Evolutionary conservation across 345 rosid species (phyloP), one percentile per base, ranked within the genome.

Genomic region (Carallia pectinifolia): DNA sequence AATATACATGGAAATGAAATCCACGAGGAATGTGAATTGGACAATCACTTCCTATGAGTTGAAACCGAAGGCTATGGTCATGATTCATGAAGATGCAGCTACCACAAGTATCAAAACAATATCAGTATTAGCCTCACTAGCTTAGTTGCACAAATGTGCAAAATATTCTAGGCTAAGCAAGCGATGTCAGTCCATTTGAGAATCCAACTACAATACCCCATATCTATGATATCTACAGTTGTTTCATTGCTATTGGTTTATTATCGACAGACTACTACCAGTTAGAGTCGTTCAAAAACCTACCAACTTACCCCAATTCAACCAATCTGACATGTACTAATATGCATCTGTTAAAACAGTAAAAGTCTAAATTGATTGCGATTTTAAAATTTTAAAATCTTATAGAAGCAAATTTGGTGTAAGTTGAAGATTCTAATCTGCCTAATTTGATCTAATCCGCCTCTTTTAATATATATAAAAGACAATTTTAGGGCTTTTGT

Each of bases 11-110:
- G 52, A 36, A 1, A 55, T 53, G 31, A 67, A 50, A 53, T 40
- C 48, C 15, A 40, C 48, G 2, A 5, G 48, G 48, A 40, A 0
- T 10, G 48, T 12, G 48, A 40, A 12, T 40, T 8, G 44, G 44
- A 39, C 7, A 39, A 39, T 8, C 44, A 7, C 10, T 9, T 9
- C 40, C 12, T 9, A 39, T 27, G 44, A 56, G 12, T 15, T n/a
- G 17, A 12, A 17, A 16, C 44, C 61, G 38, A 37, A 23, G 37
- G 58, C 53, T 23, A 27, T 55, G 66, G 50, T 34, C 60, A 61
- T 27, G 54, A 59, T 37, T 34, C 60, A 61, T 27, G 54, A 59
- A 52, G 66, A 48, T 18, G 70, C 66, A 66, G 38, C 38, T 64
- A 66, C 17, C 61, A 38, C 71, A 72, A 72, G 52, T 4, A 50